These are phyloP conservation scores for Drosera capensis DNA, from an alignment of 148 eudicot species.

Conservation along the genomic window DNA sequence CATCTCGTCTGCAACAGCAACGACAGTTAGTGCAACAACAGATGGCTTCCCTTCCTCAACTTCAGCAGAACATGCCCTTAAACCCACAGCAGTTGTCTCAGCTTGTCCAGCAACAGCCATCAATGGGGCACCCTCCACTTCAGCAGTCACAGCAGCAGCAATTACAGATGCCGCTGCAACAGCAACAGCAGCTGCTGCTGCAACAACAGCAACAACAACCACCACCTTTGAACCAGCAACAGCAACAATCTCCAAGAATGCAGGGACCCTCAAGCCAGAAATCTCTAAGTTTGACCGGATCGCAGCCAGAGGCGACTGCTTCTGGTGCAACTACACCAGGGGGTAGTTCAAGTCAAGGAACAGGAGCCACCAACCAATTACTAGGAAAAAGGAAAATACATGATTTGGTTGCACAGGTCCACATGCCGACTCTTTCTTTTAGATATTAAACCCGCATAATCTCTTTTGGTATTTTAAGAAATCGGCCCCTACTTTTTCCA, in stretches of 20 bases:
- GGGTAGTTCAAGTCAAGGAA: constrained; percentile 92
- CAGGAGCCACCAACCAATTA: constrained; percentile 82
- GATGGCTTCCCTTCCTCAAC: constrained; percentile 40
- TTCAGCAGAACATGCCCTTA: constrained; percentile 44
- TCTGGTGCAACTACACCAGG: constrained; percentile 80
- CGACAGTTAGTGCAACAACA: constrained; percentile 51
- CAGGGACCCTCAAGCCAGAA: constrained; percentile 59
- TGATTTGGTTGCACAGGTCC: constrained; percentile 92
- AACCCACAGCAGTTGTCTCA: constrained; percentile 70
- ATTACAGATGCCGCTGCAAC: constrained; percentile 27
- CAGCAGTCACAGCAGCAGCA: constrained; percentile 37
- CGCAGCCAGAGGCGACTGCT: constrained; percentile 92
- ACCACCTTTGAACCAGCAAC: constrained; percentile 30
- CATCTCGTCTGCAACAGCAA: constrained; percentile 60
- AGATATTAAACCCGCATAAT: no score
- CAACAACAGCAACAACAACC: constrained; percentile 22
- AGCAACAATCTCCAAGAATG: constrained; percentile 56
- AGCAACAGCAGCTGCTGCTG: constrained; percentile 12
- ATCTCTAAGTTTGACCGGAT: constrained; percentile 80
- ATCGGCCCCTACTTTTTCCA: no score
- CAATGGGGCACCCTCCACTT: constrained; percentile 28
- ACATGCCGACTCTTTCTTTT: constrained; percentile 1
- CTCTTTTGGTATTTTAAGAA: no score
- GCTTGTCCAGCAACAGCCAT: constrained; percentile 47
- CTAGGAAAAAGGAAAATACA: constrained; percentile 90